These are phyloP conservation scores for Dictyostelium purpureum DNA, from an alignment of 78 protist species.

Conservation along the genomic window DNA sequence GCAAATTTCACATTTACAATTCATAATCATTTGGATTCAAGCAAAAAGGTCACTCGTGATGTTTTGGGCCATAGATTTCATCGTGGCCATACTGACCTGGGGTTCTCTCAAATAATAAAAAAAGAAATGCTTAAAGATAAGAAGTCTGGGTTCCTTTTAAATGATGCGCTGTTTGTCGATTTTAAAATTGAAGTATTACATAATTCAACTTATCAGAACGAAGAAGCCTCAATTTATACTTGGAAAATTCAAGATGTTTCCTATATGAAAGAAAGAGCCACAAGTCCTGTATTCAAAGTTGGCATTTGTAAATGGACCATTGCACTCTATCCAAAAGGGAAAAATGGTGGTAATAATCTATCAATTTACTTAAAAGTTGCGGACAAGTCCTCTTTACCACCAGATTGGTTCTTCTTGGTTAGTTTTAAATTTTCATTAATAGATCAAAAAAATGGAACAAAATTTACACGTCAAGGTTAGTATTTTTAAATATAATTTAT, in stretches of 20 bases:
- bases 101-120: constrained; percentile 60
- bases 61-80: constrained; percentile 65
- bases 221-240: constrained; percentile 17
- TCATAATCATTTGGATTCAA: constrained; percentile 12
- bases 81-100: constrained; percentile 49
- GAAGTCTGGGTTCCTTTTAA: constrained; percentile 43
- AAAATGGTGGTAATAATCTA: constrained; percentile 41
- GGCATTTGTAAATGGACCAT: constrained; percentile 70
- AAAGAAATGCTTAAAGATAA: constrained; percentile 55
- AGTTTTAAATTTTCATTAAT: constrained; percentile 65
- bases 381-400: not conserved
- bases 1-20: constrained; percentile 60
- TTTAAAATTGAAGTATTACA: constrained; percentile 35
- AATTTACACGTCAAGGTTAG: constrained; percentile 59
- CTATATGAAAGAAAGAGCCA: constrained; percentile 56
- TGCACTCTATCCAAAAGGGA: constrained; percentile 74
- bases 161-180: constrained; percentile 29
- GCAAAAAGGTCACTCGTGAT: constrained; percentile 26
- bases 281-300: constrained; percentile 31
- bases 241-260: constrained; percentile 60
- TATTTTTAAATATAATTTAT: not conserved
- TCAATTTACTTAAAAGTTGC: constrained; percentile 69
- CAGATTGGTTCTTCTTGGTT: constrained; percentile 57
- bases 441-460: constrained; percentile 51
- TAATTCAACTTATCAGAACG: constrained; percentile 6